phyloP scores from a whole-genome alignment of 176 grass and related monocot genomes.

The Leersia perrieri region DNA sequence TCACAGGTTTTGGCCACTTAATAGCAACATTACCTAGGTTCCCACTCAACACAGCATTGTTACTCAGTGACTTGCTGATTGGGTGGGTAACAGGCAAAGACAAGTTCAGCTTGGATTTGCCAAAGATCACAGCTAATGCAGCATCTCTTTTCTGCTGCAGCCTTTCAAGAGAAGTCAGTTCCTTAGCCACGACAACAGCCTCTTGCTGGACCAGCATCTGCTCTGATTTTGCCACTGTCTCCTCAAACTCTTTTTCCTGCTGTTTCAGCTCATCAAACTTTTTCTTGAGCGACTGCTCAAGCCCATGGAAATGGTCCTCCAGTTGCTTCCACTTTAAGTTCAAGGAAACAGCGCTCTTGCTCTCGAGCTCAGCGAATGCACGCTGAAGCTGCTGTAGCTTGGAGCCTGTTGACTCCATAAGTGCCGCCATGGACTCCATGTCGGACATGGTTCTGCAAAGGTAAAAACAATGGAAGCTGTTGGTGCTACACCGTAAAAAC shows the following conservation, averaged over 20 bases:
- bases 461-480: not conserved
- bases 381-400: conserved; percentile 74
- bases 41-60: not conserved
- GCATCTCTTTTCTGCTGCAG: conserved; percentile 71
- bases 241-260: conserved; percentile 64
- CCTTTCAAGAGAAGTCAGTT: conserved; percentile 69
- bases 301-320: conserved; percentile 84
- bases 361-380: conserved; percentile 74
- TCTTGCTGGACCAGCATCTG: conserved; percentile 59
- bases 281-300: conserved; percentile 69
- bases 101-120: conserved; percentile 45
- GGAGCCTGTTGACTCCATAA: conserved; percentile 71
- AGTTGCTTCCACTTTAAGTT: conserved; percentile 94
- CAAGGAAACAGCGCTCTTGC: conserved; percentile 57
- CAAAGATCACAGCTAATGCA: conserved; percentile 67
- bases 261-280: conserved; percentile 62
- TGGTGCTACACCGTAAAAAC: too few species aligned
- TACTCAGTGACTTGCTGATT: conserved; percentile 2
- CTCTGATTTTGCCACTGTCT: conserved; percentile 40
- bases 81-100: conserved; percentile 29
- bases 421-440: conserved; percentile 49
- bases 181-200: conserved; percentile 67
- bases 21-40: conserved; percentile 7
- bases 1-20: conserved; percentile 47
- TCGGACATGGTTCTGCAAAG: conserved; percentile 42